Base-by-base conservation (phyloP, 176 grass and related monocot genomes). In the Aegilops umbellulata region DNA sequence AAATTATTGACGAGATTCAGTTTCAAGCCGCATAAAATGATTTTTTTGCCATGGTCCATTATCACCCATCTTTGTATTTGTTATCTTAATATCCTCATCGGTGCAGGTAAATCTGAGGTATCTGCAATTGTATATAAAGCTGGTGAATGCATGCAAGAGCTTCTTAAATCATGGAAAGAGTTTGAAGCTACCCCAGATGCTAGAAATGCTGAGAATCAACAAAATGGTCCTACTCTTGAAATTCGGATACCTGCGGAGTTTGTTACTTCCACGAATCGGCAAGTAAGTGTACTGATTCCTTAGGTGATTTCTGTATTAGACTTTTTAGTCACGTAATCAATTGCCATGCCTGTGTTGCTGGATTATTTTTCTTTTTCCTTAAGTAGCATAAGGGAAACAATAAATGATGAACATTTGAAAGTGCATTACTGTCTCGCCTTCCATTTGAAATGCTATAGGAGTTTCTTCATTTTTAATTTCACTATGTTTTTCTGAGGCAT, bases 61-160 rank as follows among this genome's bases (percentile, higher is more conserved):
- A 26, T 55, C 11, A 11, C 57, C 57, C 39, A 16, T 46, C 36
- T 69, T 72, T 77, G 26, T 82, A 73, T 92, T 58, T 68, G 55
- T 80, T 60, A 76, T 71, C 63, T 76, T 74, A 23, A 34, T 58
- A 41, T 60, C 76, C 34, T 60, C 36, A 77, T 79, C 69, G 74
- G 86, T 87, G 69, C 77, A 98, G 95, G 70, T 78, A 98, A 90
- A 49, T 70, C 87, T 81, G 95, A 95, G 82, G 86, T 78, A 69
- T 92, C 95, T 88, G 85, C 91, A 57, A 91, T 95, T 86, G 85
- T 90, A 67, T 98, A 98, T 86, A 98, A 98, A 87, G 87, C 93
- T 69, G 96, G 96, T 38, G 96, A 98, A 83, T 98, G 96, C 71
- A 91, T 98, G 91, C 90, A 98, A 89, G 93, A 98, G 77, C 88